phyloP scores from a whole-genome alignment of 352 stramenopile species.

The Globisporangium emineosum region DNA sequence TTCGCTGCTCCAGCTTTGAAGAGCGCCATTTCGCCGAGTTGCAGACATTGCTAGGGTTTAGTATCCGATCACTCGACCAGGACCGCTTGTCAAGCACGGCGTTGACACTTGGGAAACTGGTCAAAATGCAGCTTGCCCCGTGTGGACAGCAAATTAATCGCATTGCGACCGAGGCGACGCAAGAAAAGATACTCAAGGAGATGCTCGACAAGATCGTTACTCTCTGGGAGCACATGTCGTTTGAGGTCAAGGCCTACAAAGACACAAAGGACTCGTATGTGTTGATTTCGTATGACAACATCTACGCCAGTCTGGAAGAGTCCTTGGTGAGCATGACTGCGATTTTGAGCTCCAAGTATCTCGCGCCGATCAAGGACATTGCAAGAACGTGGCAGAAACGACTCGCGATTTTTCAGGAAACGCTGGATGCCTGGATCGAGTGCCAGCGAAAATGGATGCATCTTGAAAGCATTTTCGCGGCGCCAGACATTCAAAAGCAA shows the following conservation, averaged over 20 bases:
- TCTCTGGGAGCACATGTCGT: slow-evolving; percentile 82
- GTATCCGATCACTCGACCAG: slow-evolving; percentile 38
- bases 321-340: slow-evolving; percentile 89
- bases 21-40: slow-evolving; percentile 59
- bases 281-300: slow-evolving; percentile 68
- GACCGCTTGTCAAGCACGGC: slow-evolving; percentile 4
- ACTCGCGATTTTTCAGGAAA: slow-evolving; percentile 79
- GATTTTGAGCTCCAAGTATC: slow-evolving; percentile 87
- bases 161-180: slow-evolving; percentile 82
- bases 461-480: slow-evolving; percentile 79
- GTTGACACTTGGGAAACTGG: slow-evolving; percentile 80
- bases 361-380: slow-evolving; percentile 73
- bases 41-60: slow-evolving; percentile 71
- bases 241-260: slow-evolving; percentile 90
- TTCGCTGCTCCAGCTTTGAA: slow-evolving; percentile 58
- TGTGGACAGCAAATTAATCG: slow-evolving; percentile 76
- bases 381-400: slow-evolving; percentile 66
- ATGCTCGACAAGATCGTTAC: slow-evolving; percentile 85
- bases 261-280: slow-evolving; percentile 89
- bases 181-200: slow-evolving; percentile 86
- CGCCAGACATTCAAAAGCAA: slow-evolving; percentile 81
- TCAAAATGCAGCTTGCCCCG: slow-evolving; percentile 73
- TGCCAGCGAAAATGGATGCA: slow-evolving; percentile 82
- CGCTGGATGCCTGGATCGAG: slow-evolving; percentile 75
- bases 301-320: slow-evolving; percentile 86